These are phyloP conservation scores for Nakazawaea ernobii DNA, from an alignment of 805 yeast species.

Conservation along the genomic window DNA sequence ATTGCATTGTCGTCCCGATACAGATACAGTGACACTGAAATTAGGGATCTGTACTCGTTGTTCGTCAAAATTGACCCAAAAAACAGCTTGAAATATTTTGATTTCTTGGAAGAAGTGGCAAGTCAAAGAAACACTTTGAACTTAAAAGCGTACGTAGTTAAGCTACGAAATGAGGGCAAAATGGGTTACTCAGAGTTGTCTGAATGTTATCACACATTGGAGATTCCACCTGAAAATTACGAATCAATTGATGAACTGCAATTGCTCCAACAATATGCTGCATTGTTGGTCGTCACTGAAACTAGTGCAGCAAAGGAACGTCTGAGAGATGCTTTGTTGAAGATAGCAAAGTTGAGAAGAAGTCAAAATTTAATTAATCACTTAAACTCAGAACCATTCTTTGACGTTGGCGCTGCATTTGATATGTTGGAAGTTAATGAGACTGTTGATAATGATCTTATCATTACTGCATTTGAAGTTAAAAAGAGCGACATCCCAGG, in stretches of 20 bases:
- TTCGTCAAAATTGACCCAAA: slow-evolving; percentile 37
- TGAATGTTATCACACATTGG: slow-evolving; percentile 21
- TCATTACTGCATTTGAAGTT: slow-evolving; percentile 68
- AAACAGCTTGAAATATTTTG: slow-evolving; percentile 47
- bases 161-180: slow-evolving; percentile 44
- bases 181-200: slow-evolving; percentile 42
- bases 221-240: slow-evolving; percentile 14
- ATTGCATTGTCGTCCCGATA: slow-evolving; percentile 43
- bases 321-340: slow-evolving; percentile 33
- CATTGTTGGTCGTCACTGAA: slow-evolving; percentile 15
- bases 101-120: slow-evolving; percentile 48
- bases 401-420: slow-evolving; percentile 44
- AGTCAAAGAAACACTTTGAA: slow-evolving; percentile 41
- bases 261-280: slow-evolving; percentile 20
- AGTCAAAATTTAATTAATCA: slow-evolving; percentile 29
- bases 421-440: slow-evolving; percentile 42
- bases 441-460: slow-evolving; percentile 60
- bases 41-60: slow-evolving; percentile 41
- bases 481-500: slow-evolving; percentile 48
- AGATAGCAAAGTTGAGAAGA: slow-evolving; percentile 31
- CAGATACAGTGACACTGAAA: slow-evolving; percentile 41
- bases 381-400: slow-evolving; percentile 42
- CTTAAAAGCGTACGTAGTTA: slow-evolving; percentile 37
- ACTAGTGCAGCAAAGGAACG: slow-evolving; percentile 19
- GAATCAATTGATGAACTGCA: slow-evolving; percentile 18